Conservation (phyloP, 73 alveolate species). For the Uronychia setigera region DNA sequence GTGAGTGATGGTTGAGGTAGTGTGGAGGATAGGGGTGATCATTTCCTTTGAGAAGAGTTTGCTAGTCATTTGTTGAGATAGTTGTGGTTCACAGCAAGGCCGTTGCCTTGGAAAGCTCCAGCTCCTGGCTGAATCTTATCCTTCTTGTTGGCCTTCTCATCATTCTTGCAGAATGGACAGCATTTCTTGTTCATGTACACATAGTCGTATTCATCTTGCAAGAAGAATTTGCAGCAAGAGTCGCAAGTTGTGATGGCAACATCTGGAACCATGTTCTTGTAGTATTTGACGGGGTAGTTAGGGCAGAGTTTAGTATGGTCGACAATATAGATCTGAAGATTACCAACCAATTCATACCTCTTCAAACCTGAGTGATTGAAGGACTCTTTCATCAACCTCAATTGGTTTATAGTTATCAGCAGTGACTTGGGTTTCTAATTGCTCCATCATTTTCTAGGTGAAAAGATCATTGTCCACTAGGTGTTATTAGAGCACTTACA, state of each 20-base stretch:
- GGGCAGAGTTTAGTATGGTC: slow-evolving; percentile 79
- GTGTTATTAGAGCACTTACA: not conserved
- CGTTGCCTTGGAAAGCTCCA: not conserved
- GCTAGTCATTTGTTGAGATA: not conserved
- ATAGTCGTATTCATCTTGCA: slow-evolving; percentile 90
- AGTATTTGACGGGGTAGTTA: slow-evolving; percentile 75
- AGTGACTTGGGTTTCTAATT: slow-evolving; percentile 69
- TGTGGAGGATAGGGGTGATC: not conserved
- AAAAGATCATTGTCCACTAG: slow-evolving; percentile 67
- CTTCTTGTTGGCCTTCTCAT: slow-evolving; percentile 21
- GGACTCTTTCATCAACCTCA: slow-evolving; percentile 80
- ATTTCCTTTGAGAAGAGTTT: no score
- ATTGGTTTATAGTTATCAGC: slow-evolving; percentile 75
- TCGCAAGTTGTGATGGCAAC: slow-evolving; percentile 82
- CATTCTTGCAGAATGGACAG: slow-evolving; percentile 85
- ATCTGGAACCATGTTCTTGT: slow-evolving; percentile 86
- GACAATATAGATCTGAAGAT: slow-evolving; percentile 59
- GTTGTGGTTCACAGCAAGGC: not conserved
- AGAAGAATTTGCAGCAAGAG: slow-evolving; percentile 80
- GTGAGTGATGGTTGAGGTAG: slow-evolving; percentile 4
- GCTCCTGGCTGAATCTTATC: not conserved
- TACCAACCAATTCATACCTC: slow-evolving; percentile 52
- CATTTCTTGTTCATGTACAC: slow-evolving; percentile 85
- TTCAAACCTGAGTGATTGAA: slow-evolving; percentile 77
- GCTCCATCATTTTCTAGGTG: slow-evolving; percentile 73